These are phyloP conservation scores for Castanea crenata DNA, from an alignment of 306 rosid species.

Conservation along the genomic window DNA sequence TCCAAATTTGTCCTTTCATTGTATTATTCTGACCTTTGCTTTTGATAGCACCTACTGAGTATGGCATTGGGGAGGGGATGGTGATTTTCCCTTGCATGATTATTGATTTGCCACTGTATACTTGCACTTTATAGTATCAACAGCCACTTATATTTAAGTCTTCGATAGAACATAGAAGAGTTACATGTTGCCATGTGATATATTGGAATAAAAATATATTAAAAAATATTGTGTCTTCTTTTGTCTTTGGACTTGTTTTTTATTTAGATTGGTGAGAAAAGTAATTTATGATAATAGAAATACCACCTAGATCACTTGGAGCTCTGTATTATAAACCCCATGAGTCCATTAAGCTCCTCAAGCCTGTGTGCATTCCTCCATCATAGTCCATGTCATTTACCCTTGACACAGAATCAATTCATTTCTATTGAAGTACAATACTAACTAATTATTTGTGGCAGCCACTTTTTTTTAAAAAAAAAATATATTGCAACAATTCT, in stretches of 20 bases:
- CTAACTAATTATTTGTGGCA: not conserved
- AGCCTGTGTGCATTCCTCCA: not conserved
- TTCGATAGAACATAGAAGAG: not conserved
- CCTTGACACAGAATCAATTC: not conserved
- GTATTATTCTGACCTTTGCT: not conserved
- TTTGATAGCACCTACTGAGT: not conserved
- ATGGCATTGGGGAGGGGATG: not conserved
- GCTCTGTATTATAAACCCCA: not conserved
- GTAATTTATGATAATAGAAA: not conserved
- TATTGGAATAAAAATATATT: not conserved
- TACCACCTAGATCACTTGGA: not conserved
- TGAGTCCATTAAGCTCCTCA: not conserved
- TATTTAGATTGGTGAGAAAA: not conserved
- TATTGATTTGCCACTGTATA: not conserved
- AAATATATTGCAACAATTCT: not conserved
- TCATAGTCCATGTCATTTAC: not conserved
- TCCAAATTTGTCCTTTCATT: not conserved
- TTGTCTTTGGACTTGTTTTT: not conserved
- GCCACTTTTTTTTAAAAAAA: too few relatives aligned
- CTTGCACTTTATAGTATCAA: not conserved
- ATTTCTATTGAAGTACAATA: not conserved
- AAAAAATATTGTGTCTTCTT: not conserved
- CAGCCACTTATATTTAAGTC: not conserved
- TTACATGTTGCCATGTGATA: not conserved
- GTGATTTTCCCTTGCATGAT: not conserved